Base-by-base conservation (phyloP, 257 asterid species). In the Plantago elongata region DNA sequence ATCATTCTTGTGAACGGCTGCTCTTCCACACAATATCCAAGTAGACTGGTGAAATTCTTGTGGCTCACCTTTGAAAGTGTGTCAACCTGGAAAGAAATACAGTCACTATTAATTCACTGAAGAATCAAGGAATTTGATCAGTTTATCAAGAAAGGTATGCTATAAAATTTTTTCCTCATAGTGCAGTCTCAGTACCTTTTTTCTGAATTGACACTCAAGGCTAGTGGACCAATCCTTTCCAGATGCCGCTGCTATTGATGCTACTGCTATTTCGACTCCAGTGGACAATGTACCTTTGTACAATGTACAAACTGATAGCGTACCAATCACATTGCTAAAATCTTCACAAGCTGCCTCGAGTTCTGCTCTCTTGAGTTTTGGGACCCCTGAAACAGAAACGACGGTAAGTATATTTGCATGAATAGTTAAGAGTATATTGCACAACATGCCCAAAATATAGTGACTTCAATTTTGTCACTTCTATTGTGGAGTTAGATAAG, bases 181-280 rank as follows among this genome's bases (percentile, higher is more conserved):
- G 5, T 88, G 87, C 61, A 64, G 75, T 11, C 50, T 11, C 45
- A 14, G 44, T 70, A 91, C 98, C 96, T 91, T 86, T 62, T 76
- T 86, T 67, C 95, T 79, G 75, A 81, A 86, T 75, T 82, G 92
- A 63, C 75, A 45, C 77, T 88, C 94, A 37, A 75, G 75, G 72
- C 57, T 81, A 61, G 63, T 81, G 4, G 96, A 83, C 96, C 98
- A 91, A 66, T 84, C 90, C 78, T 88, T 88, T 17, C 75, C 62
- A 59, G 89, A 79, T 40, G 67, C 65, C 60, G 74, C 73, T n/a
- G 85, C 75, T 15, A 83, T 67, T 37, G 96, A 84, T 29, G 81
- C 75, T 22, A 85, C 97, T 7, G 95, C 95, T 18, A 90, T 90
- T 78, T 90, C 97, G n/a, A 87, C 95, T 51, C 95, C 95, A 67